phyloP scores from a whole-genome alignment of 75 land plant species.

The Pseudotsuga menziesii region DNA sequence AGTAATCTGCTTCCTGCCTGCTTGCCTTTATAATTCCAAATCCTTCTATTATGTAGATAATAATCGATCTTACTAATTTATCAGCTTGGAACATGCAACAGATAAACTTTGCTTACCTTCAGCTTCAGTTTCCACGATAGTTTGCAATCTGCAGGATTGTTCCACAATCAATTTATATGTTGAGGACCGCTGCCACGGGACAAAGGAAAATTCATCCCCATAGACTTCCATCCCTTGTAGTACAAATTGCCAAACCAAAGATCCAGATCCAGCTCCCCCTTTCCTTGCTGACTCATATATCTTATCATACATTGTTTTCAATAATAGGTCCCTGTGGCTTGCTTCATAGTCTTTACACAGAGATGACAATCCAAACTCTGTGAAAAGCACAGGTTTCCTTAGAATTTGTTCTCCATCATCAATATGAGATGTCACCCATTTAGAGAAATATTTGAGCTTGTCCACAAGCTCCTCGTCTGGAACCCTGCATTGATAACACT shows the following conservation, averaged over 20 bases:
- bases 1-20: no score
- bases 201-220: slow-evolving; percentile 66
- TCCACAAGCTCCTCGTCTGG: slow-evolving; percentile 32
- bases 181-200: slow-evolving; percentile 51
- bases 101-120: slow-evolving; percentile 1
- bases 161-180: slow-evolving; percentile 31
- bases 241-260: slow-evolving; percentile 82
- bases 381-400: slow-evolving; percentile 77
- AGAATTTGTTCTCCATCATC: slow-evolving; percentile 70
- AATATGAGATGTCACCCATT: slow-evolving; percentile 73
- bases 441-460: slow-evolving; percentile 44
- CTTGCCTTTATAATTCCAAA: no score
- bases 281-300: slow-evolving; percentile 59
- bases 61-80: no score
- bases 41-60: no score
- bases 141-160: slow-evolving; percentile 52
- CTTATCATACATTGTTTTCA: slow-evolving; percentile 40
- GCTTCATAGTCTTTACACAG: slow-evolving; percentile 36
- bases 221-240: slow-evolving; percentile 63
- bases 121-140: background rate
- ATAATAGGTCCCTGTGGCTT: slow-evolving; percentile 42
- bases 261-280: slow-evolving; percentile 65
- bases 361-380: slow-evolving; percentile 82
- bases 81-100: no score
- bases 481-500: slow-evolving; percentile 24